Percentiles rank a stretch among this genome's conserved stretches.
These are phyloP conservation scores for Rhynchospora breviuscula DNA, from an alignment of 176 grass and related monocot genomes.

Conservation along the genomic window DNA sequence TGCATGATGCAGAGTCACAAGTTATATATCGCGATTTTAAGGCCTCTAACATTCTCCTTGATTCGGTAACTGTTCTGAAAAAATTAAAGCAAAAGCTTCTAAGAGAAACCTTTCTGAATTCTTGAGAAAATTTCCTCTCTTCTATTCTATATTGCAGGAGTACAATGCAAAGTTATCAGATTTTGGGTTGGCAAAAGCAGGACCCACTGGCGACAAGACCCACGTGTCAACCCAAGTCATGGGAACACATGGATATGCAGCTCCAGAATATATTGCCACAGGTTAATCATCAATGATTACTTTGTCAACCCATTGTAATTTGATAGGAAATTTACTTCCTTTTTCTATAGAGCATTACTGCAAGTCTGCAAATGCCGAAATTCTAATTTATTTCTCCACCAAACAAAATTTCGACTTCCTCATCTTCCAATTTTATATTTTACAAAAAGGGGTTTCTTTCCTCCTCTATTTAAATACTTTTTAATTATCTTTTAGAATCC, in stretches of 20 bases:
- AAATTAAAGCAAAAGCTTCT: not conserved
- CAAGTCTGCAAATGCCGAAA: not conserved
- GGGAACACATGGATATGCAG: constrained; percentile 96
- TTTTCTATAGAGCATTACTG: not conserved
- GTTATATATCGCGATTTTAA: constrained; percentile 99
- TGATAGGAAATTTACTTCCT: not conserved
- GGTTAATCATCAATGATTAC: constrained; percentile 28
- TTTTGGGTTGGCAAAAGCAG: constrained; percentile 97
- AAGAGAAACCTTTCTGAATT: not conserved
- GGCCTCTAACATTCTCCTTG: constrained; percentile 98
- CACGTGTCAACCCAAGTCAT: constrained; percentile 99
- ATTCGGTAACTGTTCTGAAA: constrained; percentile 45
- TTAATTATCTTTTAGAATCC: not conserved
- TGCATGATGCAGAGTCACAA: constrained; percentile 82
- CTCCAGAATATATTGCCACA: constrained; percentile 97
- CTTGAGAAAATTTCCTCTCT: constrained; percentile 4
- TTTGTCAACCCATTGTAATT: not conserved
- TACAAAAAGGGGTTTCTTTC: not conserved
- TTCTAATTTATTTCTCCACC: not conserved
- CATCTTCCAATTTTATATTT: not conserved
- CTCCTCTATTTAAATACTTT: not conserved
- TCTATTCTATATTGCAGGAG: constrained; percentile 43
- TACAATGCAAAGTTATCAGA: constrained; percentile 93
- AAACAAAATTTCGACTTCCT: not conserved
- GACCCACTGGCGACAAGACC: constrained; percentile 91